These are phyloP conservation scores for Lactifluus hygrophoroides DNA, from an alignment of 768 basidiomycete genomes.

Conservation along the genomic window DNA sequence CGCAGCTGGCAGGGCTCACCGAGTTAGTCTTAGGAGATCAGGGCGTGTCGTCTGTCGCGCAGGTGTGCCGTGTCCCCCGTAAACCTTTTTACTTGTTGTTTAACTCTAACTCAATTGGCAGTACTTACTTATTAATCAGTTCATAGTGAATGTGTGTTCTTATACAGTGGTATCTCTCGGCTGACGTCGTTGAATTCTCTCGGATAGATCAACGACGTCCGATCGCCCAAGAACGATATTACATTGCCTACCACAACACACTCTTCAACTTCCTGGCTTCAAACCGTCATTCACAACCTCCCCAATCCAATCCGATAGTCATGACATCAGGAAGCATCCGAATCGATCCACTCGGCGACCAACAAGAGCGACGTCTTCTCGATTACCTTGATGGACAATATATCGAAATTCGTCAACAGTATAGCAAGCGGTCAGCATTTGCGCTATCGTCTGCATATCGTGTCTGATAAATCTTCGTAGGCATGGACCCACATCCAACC, in stretches of 20 bases:
- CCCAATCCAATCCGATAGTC: background rate
- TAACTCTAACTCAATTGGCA: no score
- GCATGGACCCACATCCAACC: constrained; percentile 41
- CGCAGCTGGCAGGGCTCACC: constrained; percentile 80
- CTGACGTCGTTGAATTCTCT: background rate
- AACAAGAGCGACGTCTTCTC: constrained; percentile 56
- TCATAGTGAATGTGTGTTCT: no score
- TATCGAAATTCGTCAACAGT: constrained; percentile 55
- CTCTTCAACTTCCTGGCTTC: no score
- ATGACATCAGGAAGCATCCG: background rate
- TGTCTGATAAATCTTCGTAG: background rate
- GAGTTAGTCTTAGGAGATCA: constrained; percentile 91
- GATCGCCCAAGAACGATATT: background rate
- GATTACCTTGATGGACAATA: constrained; percentile 60
- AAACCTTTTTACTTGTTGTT: constrained; percentile 53
- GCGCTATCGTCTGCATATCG: background rate
- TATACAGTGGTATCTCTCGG: no score
- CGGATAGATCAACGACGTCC: no score
- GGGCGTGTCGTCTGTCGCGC: constrained; percentile 81
- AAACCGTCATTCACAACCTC: no score
- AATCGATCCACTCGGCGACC: constrained; percentile 12
- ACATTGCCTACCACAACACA: background rate
- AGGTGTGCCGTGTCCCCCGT: constrained; percentile 59
- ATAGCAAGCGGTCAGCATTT: constrained; percentile 60
- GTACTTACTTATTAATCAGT: no score